These are phyloP conservation scores for Pisolithus thermaeus DNA, from an alignment of 1,284 basidiomycete species.

Conservation along the genomic window DNA sequence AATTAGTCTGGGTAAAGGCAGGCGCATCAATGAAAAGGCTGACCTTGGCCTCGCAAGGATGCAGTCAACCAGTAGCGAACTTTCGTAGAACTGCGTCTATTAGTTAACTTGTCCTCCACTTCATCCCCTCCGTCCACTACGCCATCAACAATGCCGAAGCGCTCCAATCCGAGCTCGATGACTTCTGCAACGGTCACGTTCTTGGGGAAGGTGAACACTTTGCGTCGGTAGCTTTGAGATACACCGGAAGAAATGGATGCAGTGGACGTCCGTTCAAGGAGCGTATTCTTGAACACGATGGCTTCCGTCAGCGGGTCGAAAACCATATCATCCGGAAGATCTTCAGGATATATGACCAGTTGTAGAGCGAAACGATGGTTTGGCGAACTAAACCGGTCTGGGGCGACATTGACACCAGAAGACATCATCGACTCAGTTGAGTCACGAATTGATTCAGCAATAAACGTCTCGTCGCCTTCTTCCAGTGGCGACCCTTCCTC, in stretches of 20 bases:
- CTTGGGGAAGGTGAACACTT: constrained; percentile 84
- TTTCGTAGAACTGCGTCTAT: constrained; percentile 70
- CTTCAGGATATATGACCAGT: constrained; percentile 79
- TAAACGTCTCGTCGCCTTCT: constrained; percentile 45
- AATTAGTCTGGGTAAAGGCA: constrained; percentile 6
- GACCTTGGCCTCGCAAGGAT: constrained; percentile 59
- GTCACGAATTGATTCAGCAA: constrained; percentile 32
- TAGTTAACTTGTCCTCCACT: constrained; percentile 85
- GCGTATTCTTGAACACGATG: constrained; percentile 74
- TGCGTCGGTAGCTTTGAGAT: constrained; percentile 56
- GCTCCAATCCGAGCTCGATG: constrained; percentile 85
- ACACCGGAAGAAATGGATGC: constrained; percentile 45
- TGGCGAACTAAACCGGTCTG: constrained; percentile 74
- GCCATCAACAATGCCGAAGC: constrained; percentile 91
- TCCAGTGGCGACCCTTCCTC: constrained; percentile 26
- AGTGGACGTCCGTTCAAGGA: constrained; percentile 48
- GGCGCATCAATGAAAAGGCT: constrained; percentile 11
- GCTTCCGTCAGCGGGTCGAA: constrained; percentile 91
- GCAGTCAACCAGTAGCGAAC: constrained; percentile 78
- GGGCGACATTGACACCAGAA: constrained; percentile 42
- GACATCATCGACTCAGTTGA: constrained; percentile 41
- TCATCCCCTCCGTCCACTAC: constrained; percentile 98
- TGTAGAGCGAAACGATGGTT: constrained; percentile 82
- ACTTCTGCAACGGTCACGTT: constrained; percentile 96
- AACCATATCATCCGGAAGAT: constrained; percentile 88